A percentile compares a stretch with the other conserved stretches of the same genome.
Evolutionary conservation across 1,284 basidiomycete genomes (phyloP).

Genomic region (Pholiota adiposa): DNA sequence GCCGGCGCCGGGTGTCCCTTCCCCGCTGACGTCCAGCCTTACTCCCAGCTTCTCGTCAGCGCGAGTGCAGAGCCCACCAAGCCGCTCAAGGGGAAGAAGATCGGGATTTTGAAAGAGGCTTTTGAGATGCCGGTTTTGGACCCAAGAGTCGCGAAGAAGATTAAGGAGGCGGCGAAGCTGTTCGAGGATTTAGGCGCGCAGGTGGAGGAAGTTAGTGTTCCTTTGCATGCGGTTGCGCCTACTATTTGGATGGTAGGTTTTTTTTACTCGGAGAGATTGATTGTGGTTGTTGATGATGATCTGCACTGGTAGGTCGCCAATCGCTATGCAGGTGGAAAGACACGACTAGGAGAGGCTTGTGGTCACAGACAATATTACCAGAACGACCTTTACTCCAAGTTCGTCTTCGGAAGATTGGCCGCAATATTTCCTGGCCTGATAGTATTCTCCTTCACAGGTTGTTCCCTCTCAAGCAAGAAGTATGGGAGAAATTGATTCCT

Average conservation of each 20-base stretch:
- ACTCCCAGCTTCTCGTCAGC: constrained; percentile 30
- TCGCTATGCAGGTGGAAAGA: constrained; percentile 17
- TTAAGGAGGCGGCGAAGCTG: constrained; percentile 36
- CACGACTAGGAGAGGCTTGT: constrained; percentile 20
- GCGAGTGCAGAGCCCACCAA: constrained; percentile 17
- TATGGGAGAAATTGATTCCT: constrained; percentile 25
- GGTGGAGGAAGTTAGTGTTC: constrained; percentile 44
- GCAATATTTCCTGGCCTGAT: not conserved
- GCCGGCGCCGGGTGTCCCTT: constrained; percentile 43
- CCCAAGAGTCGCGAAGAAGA: constrained; percentile 35
- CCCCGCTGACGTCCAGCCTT: constrained; percentile 41
- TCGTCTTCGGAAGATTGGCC: not conserved
- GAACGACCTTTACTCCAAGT: constrained; percentile 22
- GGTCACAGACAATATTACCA: constrained; percentile 23
- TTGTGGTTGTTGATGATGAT: not conserved
- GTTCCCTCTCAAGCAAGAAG: constrained; percentile 24
- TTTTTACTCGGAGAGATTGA: not conserved
- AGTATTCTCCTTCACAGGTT: constrained; percentile 3
- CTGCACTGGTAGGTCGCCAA: constrained; percentile 14
- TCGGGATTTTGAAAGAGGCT: constrained; percentile 48
- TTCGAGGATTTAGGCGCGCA: constrained; percentile 42
- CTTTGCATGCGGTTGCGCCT: constrained; percentile 31
- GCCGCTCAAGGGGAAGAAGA: constrained; percentile 36
- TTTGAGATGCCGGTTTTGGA: constrained; percentile 39
- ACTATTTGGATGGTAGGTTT: constrained; percentile 24